Conservation (phyloP, 1,284 basidiomycete genomes). For the Schizophyllum commune region DNA sequence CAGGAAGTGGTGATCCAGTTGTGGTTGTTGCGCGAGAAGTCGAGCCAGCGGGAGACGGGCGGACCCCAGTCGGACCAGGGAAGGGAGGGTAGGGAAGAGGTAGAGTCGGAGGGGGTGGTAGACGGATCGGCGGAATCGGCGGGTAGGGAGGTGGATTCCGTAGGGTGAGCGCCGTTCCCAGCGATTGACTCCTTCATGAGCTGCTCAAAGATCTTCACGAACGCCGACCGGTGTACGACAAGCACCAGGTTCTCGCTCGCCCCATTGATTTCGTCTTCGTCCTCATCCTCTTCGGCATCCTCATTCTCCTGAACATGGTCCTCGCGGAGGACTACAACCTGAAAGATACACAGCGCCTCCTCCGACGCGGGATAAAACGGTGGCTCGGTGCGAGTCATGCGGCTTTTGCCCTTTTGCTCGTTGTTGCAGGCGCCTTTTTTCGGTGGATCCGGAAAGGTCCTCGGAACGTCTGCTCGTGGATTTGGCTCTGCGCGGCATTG, state of each 20-base stretch:
- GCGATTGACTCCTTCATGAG: neutral
- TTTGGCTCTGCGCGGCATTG: slow-evolving; percentile 39
- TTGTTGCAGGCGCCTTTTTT: neutral
- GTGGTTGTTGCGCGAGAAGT: slow-evolving; percentile 25
- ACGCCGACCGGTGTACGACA: neutral
- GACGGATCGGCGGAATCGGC: neutral
- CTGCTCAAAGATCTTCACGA: neutral
- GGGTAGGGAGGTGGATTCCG: slow-evolving; percentile 5
- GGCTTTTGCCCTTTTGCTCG: no score
- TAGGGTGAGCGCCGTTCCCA: slow-evolving; percentile 22
- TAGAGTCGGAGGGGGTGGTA: no score
- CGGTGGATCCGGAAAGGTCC: neutral
- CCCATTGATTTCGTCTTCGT: no score
- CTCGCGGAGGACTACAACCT: slow-evolving; percentile 21
- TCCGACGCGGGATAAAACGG: slow-evolving; percentile 26
- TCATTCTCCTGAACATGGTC: neutral
- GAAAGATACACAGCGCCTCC: slow-evolving; percentile 34
- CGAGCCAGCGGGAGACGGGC: slow-evolving; percentile 32
- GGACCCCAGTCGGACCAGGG: slow-evolving; percentile 39
- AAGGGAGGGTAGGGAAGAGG: slow-evolving; percentile 10
- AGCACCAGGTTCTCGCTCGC: neutral
- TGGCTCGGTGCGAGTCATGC: neutral
- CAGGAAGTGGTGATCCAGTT: slow-evolving; percentile 43
- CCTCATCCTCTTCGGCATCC: neutral
- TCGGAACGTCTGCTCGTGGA: slow-evolving; percentile 14